These are phyloP conservation scores for Metschnikowia hibisci DNA, from an alignment of 805 yeast species.

Conservation along the genomic window DNA sequence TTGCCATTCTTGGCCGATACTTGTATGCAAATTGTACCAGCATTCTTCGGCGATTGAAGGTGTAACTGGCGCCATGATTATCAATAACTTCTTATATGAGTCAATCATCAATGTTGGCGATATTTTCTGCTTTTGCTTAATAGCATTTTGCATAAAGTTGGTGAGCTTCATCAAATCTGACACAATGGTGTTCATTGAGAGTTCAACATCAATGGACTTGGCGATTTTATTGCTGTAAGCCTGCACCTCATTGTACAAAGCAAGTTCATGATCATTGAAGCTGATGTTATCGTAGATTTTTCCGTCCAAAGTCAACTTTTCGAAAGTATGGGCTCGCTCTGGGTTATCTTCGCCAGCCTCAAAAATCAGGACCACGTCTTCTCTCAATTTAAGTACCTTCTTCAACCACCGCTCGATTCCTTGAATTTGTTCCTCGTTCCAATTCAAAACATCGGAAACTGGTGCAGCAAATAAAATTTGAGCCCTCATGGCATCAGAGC, in stretches of 20 bases:
- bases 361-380: constrained; percentile 19
- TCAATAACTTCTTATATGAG: constrained; percentile 50
- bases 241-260: constrained; percentile 57
- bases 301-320: constrained; percentile 21
- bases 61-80: constrained; percentile 72
- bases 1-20: constrained; percentile 29
- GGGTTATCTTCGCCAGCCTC: not conserved
- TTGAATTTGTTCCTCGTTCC: constrained; percentile 86
- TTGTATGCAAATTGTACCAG: constrained; percentile 44
- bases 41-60: constrained; percentile 84
- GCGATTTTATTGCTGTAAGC: constrained; percentile 47
- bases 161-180: constrained; percentile 89
- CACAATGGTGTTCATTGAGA: constrained; percentile 77
- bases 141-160: constrained; percentile 38
- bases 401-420: constrained; percentile 88
- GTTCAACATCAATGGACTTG: constrained; percentile 52
- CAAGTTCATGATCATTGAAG: constrained; percentile 44
- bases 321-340: constrained; percentile 7
- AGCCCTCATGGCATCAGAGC: constrained; percentile 93
- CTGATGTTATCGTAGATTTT: constrained; percentile 17
- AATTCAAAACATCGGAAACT: constrained; percentile 69
- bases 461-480: constrained; percentile 93
- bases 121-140: constrained; percentile 31
- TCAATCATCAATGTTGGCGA: constrained; percentile 42
- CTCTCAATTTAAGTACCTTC: constrained; percentile 40